Conservation (phyloP, 2,329 filamentous ascomycete species). For the Bipolaris oryzae region DNA sequence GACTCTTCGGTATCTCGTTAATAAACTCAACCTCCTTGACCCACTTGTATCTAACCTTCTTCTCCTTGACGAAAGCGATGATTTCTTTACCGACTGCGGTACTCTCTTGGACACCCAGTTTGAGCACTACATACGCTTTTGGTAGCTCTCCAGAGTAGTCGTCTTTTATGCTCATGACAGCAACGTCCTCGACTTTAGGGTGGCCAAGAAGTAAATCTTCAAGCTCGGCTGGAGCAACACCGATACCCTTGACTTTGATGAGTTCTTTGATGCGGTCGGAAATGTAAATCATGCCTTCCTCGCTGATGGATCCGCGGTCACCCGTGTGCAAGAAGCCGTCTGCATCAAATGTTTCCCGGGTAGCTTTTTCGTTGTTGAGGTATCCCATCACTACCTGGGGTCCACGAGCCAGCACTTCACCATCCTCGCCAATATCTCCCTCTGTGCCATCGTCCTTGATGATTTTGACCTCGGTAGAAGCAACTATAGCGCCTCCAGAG, state of each 20-base stretch:
- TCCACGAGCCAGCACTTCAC: slow-evolving; percentile 57
- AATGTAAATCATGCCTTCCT: slow-evolving; percentile 63
- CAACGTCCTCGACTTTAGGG: slow-evolving; percentile 61
- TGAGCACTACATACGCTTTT: slow-evolving; percentile 53
- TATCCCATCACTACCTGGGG: slow-evolving; percentile 60
- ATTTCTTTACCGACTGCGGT: slow-evolving; percentile 50
- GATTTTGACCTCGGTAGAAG: slow-evolving; percentile 66
- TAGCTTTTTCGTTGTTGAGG: slow-evolving; percentile 52
- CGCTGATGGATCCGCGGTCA: slow-evolving; percentile 62
- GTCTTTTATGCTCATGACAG: slow-evolving; percentile 60
- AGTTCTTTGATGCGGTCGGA: slow-evolving; percentile 70
- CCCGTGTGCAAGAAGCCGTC: slow-evolving; percentile 64
- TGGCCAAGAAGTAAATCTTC: slow-evolving; percentile 68
- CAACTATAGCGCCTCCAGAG: slow-evolving; percentile 62
- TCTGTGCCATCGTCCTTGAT: slow-evolving; percentile 63
- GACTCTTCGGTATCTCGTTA: slow-evolving; percentile 55
- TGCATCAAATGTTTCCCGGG: slow-evolving; percentile 53
- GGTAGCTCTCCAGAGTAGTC: slow-evolving; percentile 59
- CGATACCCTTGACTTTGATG: slow-evolving; percentile 70
- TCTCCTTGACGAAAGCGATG: slow-evolving; percentile 51
- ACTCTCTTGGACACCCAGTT: slow-evolving; percentile 39
- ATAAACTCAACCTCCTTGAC: slow-evolving; percentile 55
- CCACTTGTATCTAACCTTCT: slow-evolving; percentile 56
- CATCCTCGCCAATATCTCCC: slow-evolving; percentile 58
- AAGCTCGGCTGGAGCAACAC: slow-evolving; percentile 67